Conservation (phyloP, 2,329 filamentous ascomycete genomes). For the Aspergillus jensenii region DNA sequence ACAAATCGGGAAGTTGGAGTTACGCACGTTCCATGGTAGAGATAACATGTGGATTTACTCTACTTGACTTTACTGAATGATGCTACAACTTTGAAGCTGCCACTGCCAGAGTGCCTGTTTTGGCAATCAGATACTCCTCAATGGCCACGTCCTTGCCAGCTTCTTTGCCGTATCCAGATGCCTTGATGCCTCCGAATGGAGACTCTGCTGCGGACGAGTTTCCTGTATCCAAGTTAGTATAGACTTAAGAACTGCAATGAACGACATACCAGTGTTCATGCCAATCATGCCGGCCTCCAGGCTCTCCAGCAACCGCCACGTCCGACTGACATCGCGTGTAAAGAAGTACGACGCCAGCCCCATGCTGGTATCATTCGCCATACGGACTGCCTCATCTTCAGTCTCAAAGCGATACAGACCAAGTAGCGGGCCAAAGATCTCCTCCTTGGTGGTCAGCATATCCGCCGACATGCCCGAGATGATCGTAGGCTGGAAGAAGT, state of each 20-base stretch:
- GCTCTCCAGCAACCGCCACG: constrained; percentile 10
- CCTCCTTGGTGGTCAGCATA: constrained; percentile 60
- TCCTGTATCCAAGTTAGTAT: constrained; percentile 2
- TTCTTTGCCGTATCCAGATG: constrained; percentile 51
- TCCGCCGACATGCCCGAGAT: constrained; percentile 57
- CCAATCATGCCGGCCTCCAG: constrained; percentile 22
- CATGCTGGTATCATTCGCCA: constrained; percentile 8
- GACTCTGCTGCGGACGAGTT: constrained; percentile 22
- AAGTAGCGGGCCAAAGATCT: constrained; percentile 64
- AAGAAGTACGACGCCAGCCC: constrained; percentile 9
- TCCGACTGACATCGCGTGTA: constrained; percentile 5
- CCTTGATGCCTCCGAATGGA: constrained; percentile 21
- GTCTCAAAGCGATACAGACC: constrained; percentile 64
- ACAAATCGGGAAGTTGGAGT: too few species aligned
- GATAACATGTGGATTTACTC: too few species aligned
- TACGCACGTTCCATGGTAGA: too few species aligned
- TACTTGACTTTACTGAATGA: too few species aligned
- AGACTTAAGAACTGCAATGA: background rate
- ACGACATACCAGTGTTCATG: constrained; percentile 20
- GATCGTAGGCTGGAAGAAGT: constrained; percentile 68
- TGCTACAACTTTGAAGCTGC: background rate
- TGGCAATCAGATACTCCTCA: constrained; percentile 22
- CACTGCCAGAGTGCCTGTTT: constrained; percentile 22
- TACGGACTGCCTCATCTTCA: constrained; percentile 55
- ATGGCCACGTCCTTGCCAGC: constrained; percentile 49